Evolutionary conservation across 2,329 filamentous ascomycete genomes (phyloP).

Genomic region (Curvularia hawaiiensis): DNA sequence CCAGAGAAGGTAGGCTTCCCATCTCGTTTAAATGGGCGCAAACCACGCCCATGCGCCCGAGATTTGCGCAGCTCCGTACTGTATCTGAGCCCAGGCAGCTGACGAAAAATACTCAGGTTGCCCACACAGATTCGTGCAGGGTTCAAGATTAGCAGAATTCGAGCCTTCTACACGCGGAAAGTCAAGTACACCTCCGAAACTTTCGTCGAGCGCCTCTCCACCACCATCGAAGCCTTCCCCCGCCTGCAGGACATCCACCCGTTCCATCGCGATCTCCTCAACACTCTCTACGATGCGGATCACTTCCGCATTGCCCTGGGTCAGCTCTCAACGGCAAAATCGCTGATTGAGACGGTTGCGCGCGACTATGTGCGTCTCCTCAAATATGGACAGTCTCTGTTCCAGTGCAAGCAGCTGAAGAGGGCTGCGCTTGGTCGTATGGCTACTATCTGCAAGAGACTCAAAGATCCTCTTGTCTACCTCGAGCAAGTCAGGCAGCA

Average conservation of each 20-base stretch:
- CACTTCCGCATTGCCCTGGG: constrained; percentile 92
- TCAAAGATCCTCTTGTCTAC: constrained; percentile 94
- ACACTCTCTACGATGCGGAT: constrained; percentile 76
- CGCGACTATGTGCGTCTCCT: constrained; percentile 95
- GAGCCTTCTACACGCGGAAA: constrained; percentile 96
- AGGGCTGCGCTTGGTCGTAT: constrained; percentile 94
- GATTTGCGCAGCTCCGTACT: constrained; percentile 10
- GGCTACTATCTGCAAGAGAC: constrained; percentile 92
- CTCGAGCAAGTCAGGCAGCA: constrained; percentile 97
- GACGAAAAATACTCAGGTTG: constrained; percentile 58
- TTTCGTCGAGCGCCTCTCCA: constrained; percentile 89
- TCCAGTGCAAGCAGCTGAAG: constrained; percentile 99
- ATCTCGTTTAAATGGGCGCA: constrained; percentile 3
- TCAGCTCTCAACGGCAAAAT: constrained; percentile 93
- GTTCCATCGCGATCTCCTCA: constrained; percentile 88
- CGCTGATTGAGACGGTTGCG: constrained; percentile 93
- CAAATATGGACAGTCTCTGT: constrained; percentile 89
- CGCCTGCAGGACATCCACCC: constrained; percentile 93
- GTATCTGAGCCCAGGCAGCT: neutral
- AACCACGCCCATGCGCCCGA: constrained; percentile 21
- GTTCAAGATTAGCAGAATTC: constrained; percentile 94
- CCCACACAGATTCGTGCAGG: constrained; percentile 95
- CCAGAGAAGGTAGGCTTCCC: constrained; percentile 20
- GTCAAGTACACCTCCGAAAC: constrained; percentile 95
- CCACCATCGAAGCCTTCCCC: constrained; percentile 88